Evolutionary conservation across 306 rosid species (phyloP).

Genomic region (Luffa acutangula): DNA sequence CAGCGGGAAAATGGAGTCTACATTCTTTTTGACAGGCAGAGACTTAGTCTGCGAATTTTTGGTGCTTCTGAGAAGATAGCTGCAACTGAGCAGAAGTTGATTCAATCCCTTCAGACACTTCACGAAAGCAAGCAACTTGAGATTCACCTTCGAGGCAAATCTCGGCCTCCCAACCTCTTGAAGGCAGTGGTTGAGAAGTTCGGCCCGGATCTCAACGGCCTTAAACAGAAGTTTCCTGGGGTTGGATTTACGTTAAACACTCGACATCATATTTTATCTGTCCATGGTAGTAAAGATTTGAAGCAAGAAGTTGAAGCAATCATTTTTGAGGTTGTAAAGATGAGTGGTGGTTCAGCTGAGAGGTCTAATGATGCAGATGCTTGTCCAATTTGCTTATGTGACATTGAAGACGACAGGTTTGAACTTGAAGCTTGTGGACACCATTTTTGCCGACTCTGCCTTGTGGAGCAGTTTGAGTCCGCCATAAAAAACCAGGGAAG

Average conservation of each 20-base stretch:
- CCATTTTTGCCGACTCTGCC: conserved; percentile 54
- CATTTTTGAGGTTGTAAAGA: conserved; percentile 35
- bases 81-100: conserved; percentile 44
- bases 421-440: conserved; percentile 72
- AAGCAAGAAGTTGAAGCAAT: conserved; percentile 56
- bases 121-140: conserved; percentile 59
- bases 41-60: conserved; percentile 59
- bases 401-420: conserved; percentile 54
- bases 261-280: conserved; percentile 35
- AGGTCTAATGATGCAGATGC: conserved; percentile 25
- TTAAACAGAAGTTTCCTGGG: conserved; percentile 62
- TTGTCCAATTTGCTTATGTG: conserved; percentile 88
- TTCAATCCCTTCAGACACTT: conserved; percentile 42
- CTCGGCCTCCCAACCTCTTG: conserved; percentile 69
- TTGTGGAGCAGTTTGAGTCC: conserved; percentile 78
- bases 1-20: conserved; percentile 63
- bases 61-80: conserved; percentile 48
- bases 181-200: conserved; percentile 67
- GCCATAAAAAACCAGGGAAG: conserved; percentile 57
- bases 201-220: conserved; percentile 72
- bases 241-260: conserved; percentile 49
- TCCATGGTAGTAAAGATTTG: conserved; percentile 54
- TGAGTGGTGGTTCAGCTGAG: conserved; percentile 23
- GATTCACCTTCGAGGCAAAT: conserved; percentile 55
- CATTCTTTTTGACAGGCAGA: conserved; percentile 60